Percentiles rank a stretch among this genome's conserved stretches.
Conservation (phyloP, 805 yeast species). For the Cephaloascus albidus region DNA sequence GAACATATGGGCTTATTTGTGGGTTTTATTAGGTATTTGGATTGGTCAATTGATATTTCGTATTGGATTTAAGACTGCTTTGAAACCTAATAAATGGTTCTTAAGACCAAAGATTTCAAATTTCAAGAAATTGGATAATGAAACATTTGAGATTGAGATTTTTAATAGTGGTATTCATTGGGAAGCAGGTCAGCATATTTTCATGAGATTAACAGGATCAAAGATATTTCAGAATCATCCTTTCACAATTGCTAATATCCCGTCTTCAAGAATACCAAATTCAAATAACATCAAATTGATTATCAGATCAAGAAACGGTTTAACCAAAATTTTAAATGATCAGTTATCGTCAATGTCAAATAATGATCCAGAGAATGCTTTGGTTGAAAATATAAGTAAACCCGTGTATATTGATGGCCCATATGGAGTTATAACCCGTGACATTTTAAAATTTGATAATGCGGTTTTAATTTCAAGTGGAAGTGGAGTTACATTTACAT, state of each 20-base stretch:
- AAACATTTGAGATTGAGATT: conserved; percentile 24
- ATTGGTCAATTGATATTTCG: conserved; percentile 37
- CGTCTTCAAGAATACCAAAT: conserved; percentile 8
- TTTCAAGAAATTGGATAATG: conserved; percentile 14
- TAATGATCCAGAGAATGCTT: neutral
- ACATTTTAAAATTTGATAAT: conserved; percentile 32
- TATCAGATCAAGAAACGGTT: conserved; percentile 35
- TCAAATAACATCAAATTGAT: conserved; percentile 24
- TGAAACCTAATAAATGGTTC: conserved; percentile 31
- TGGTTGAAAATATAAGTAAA: too few relatives aligned
- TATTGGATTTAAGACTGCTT: conserved; percentile 31
- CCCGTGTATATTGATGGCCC: conserved; percentile 39
- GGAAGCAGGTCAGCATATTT: conserved; percentile 52
- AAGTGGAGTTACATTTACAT: conserved; percentile 41
- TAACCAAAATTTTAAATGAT: conserved; percentile 26
- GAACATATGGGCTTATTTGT: conserved; percentile 30
- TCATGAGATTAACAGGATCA: conserved; percentile 35
- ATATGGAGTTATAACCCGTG: conserved; percentile 44
- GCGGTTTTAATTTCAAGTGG: conserved; percentile 36
- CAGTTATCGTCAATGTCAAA: conserved; percentile 7
- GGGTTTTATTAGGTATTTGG: conserved; percentile 46
- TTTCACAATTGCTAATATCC: conserved; percentile 35
- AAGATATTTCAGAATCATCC: conserved; percentile 46
- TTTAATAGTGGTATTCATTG: conserved; percentile 25
- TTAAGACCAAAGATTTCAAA: conserved; percentile 26